Evolutionary conservation across 192 early-diverging fungal genomes (phyloP).

Genomic region (Coemansia sp.): DNA sequence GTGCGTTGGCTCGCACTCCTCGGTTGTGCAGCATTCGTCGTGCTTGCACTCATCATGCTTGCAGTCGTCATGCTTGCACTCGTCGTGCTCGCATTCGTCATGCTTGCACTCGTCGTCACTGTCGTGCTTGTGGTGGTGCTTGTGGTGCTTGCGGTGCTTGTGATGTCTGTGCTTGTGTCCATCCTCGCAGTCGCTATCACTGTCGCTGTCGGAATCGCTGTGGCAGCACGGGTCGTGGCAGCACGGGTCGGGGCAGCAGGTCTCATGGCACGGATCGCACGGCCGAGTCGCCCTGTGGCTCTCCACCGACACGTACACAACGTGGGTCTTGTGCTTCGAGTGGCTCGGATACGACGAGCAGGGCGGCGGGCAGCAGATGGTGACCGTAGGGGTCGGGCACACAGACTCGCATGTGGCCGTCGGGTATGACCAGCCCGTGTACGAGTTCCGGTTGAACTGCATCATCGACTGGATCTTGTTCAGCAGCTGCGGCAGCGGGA

Average conservation of each 20-base stretch:
- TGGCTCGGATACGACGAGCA: neutral
- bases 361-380: constrained; percentile 3
- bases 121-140: neutral
- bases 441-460: constrained; percentile 4
- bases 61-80: constrained; percentile 8
- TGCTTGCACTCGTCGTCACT: neutral
- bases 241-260: neutral
- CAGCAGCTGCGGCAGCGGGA: constrained; percentile 38
- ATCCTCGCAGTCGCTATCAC: too few relatives aligned
- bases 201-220: constrained; percentile 14
- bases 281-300: constrained; percentile 16
- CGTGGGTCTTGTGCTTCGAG: constrained; percentile 22
- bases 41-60: constrained; percentile 7
- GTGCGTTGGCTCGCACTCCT: constrained; percentile 10
- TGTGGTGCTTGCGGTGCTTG: constrained; percentile 2
- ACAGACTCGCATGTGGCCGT: neutral
- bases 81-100: neutral
- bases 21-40: neutral
- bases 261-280: neutral
- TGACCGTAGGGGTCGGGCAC: constrained; percentile 3
- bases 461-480: constrained; percentile 31
- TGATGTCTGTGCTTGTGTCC: constrained; percentile 22
- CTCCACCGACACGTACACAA: constrained; percentile 41
- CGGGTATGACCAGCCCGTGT: neutral
- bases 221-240: too few relatives aligned